Evolutionary conservation across 139 green algal genomes (phyloP), one percentile per base, ranked within the genome.

Genomic region (Coccomyxa sp.): DNA sequence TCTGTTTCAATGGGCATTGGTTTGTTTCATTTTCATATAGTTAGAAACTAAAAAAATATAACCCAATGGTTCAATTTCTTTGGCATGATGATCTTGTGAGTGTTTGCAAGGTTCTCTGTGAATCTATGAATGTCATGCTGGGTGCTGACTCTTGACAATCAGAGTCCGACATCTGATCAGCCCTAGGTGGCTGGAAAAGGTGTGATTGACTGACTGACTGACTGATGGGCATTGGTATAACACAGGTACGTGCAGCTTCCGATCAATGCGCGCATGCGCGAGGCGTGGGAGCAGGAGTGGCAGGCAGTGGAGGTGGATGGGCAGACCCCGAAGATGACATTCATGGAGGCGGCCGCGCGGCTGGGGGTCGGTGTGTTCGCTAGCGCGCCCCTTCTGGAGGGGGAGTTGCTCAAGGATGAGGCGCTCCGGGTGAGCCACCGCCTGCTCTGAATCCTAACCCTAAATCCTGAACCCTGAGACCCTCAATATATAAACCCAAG

Each of bases 171-270:
- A n/a, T n/a, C n/a, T n/a, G n/a, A n/a, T n/a, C n/a, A n/a, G n/a
- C n/a, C n/a, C n/a, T n/a, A n/a, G n/a, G n/a, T n/a, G n/a, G n/a
- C n/a, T n/a, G n/a, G n/a, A n/a, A n/a, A n/a, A n/a, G n/a, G n/a
- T n/a, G n/a, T n/a, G 16, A 11, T 45, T 63, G 57, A 32, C 25
- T 32, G 74, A 57, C 18, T 38, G 16, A 57, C 30, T 68, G 58
- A 16, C 74, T 57, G n/a, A 79, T 45, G n/a, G 25, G 13, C 30
- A 16, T 31, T 79, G 74, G 18, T 15, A 13, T 59, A 66, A 13
- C 13, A 79, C 81, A 90, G 85, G 59, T 91, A 88, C 30, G 80
- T 95, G 0, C 91, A 95, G 88, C 88, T 95, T 57, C 93, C 93
- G 31, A 79, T 94, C 45, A 95, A 89, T 79, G 80, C 79, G 1